Conservation (phyloP, 2,329 filamentous ascomycete genomes). For the Septoria linicola region DNA sequence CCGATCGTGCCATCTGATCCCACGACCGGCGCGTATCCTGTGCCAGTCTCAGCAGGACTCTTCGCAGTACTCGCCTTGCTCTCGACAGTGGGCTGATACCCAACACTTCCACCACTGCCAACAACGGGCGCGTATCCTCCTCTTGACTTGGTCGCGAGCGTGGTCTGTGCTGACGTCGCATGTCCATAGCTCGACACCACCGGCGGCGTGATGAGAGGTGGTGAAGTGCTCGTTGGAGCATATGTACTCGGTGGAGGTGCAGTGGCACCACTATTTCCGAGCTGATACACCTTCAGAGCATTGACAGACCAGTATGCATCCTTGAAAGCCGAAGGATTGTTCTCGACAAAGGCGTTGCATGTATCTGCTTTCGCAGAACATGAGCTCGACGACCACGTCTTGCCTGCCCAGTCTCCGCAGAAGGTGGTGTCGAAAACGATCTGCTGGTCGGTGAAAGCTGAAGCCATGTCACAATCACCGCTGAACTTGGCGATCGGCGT, state of each 20-base stretch:
- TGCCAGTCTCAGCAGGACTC: constrained; percentile 5
- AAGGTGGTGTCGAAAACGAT: constrained; percentile 66
- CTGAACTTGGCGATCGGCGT: constrained; percentile 63
- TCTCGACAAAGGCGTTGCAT: constrained; percentile 37
- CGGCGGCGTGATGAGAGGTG: neutral
- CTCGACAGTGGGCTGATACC: neutral
- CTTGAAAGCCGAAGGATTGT: constrained; percentile 39
- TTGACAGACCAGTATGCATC: constrained; percentile 46
- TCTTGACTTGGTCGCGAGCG: neutral
- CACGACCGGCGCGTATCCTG: neutral
- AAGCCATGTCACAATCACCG: constrained; percentile 40
- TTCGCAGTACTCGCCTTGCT: neutral
- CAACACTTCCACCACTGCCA: constrained; percentile 15
- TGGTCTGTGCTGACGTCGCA: neutral
- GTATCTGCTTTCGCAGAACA: constrained; percentile 37
- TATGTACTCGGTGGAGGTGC: constrained; percentile 4
- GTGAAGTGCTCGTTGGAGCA: neutral
- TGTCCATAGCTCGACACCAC: too few species aligned
- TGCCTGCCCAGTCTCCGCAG: constrained; percentile 44
- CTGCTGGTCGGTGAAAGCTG: constrained; percentile 37
- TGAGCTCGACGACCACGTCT: constrained; percentile 31
- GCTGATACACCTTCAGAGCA: constrained; percentile 42
- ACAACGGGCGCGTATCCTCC: constrained; percentile 12
- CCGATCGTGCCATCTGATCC: constrained; percentile 1
- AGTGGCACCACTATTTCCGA: neutral